A percentile compares a stretch with the other conserved stretches of the same genome.
These are phyloP conservation scores for Exophiala sp. DNA, from an alignment of 2,329 filamentous ascomycete species.

Conservation along the genomic window DNA sequence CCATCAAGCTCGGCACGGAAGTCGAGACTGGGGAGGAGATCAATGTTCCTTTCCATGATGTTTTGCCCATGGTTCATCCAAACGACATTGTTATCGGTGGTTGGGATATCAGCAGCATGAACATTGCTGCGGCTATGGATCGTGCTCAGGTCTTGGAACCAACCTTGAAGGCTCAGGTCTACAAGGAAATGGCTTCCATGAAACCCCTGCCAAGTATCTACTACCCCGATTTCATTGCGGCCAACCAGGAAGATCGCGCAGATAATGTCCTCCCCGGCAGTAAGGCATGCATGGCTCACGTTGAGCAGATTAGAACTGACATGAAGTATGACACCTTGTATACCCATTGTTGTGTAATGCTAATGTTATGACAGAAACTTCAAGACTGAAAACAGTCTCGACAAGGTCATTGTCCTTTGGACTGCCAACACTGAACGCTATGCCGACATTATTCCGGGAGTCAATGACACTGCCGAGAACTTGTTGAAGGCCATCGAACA, in stretches of 20 bases:
- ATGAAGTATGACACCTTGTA: constrained; percentile 61
- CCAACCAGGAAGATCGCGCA: constrained; percentile 94
- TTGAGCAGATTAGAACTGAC: constrained; percentile 88
- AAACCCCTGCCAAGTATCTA: constrained; percentile 91
- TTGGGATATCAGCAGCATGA: constrained; percentile 94
- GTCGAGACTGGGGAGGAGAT: constrained; percentile 79
- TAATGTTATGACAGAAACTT: constrained; percentile 62
- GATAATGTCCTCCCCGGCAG: constrained; percentile 82
- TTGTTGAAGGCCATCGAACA: constrained; percentile 80
- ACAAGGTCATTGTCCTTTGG: constrained; percentile 97
- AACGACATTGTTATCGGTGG: constrained; percentile 93
- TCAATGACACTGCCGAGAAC: constrained; percentile 97
- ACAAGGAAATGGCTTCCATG: constrained; percentile 89
- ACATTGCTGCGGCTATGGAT: constrained; percentile 89
- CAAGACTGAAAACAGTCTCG: constrained; percentile 77
- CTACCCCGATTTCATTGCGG: constrained; percentile 98
- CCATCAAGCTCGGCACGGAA: constrained; percentile 91
- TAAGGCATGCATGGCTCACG: constrained; percentile 81
- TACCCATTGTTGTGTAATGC: background rate
- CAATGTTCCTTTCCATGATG: constrained; percentile 91
- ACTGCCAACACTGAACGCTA: constrained; percentile 98
- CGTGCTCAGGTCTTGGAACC: constrained; percentile 92
- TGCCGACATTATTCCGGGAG: constrained; percentile 77
- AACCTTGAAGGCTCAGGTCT: constrained; percentile 81
- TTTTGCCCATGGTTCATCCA: constrained; percentile 95